Evolutionary conservation across 192 early-diverging fungal genomes (phyloP).

Genomic region (Podila verticillata): DNA sequence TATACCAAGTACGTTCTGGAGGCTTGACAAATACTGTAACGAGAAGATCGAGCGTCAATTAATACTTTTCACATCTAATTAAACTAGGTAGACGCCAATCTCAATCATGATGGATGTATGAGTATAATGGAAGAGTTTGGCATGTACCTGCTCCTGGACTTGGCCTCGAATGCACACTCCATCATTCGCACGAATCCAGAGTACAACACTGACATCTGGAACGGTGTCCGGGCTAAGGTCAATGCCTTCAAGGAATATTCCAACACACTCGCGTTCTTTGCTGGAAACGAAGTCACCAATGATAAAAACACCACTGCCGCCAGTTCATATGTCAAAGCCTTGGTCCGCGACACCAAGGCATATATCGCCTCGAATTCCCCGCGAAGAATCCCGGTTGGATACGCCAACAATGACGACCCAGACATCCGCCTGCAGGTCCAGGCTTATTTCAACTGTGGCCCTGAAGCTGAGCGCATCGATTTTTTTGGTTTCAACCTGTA

Average conservation of each 20-base stretch:
- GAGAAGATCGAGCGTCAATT: not conserved
- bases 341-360: conserved; percentile 70
- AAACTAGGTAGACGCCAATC: conserved; percentile 58
- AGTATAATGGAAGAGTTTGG: conserved; percentile 65
- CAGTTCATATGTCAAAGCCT: conserved; percentile 73
- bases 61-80: not conserved
- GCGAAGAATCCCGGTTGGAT: conserved; percentile 75
- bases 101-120: conserved; percentile 81
- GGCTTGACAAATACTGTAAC: not conserved
- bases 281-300: conserved; percentile 81
- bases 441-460: conserved; percentile 77
- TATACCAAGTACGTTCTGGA: conserved; percentile 70
- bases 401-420: conserved; percentile 78
- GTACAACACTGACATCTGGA: conserved; percentile 65
- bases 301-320: conserved; percentile 65
- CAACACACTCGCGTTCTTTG: conserved; percentile 75
- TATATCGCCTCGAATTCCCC: conserved; percentile 61
- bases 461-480: conserved; percentile 67
- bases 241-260: conserved; percentile 71
- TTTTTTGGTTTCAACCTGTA: conserved; percentile 83
- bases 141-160: conserved; percentile 79
- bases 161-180: conserved; percentile 65
- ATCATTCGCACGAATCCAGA: conserved; percentile 72
- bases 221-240: conserved; percentile 64
- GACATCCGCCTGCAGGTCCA: conserved; percentile 71